Evolutionary conservation across 140 eudicot species (phyloP), one percentile per base, ranked within the genome.

Genomic region (Bidens hawaiensis): DNA sequence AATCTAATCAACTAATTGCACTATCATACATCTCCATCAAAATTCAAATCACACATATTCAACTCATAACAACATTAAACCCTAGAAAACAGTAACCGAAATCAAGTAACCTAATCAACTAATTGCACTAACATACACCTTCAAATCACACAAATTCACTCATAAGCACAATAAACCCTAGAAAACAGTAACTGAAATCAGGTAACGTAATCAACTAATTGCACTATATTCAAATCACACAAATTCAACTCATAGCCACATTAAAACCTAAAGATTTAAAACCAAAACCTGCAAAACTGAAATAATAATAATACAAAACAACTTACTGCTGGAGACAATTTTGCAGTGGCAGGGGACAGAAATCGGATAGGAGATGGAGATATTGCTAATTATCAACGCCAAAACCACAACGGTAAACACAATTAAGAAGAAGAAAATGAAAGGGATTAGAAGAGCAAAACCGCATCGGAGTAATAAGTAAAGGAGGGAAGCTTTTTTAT

Each of bases 301-400:
- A n/a, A n/a, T n/a, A n/a, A n/a, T n/a, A 40, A 61, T 2, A 6
- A 12, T 1, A 18, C 23, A 36, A 22, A 42, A 22, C 21, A 27
- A 77, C 98, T 82, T 70, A 91, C 99, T 85, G 79, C 87, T 91
- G 23, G 99, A 87, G 28, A 91, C 82, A 14, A 91, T 88, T 69
- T 75, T 84, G 87, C 99, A 91, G 64, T 81, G 89, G 36, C 95
- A 84, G 30, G 88, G 93, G 18, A 87, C 81, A 55, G 91, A 78
- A 24, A 87, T 81, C 10, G 96, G 95, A 72, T 79, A 74, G 61
- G 93, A 71, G 62, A 85, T 71, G 17, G 86, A 71, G 22, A 82
- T 30, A 27, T 78, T 82, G 57, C 87, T 78, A 13, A 82, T 9
- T 13, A 85, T 49, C 54, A 76, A 76, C 8, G 86, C 81, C 9